Evolutionary conservation across 345 rosid genomes (phyloP), one percentile per base, ranked within the genome.

Genomic region (Moricandia moricandioides): DNA sequence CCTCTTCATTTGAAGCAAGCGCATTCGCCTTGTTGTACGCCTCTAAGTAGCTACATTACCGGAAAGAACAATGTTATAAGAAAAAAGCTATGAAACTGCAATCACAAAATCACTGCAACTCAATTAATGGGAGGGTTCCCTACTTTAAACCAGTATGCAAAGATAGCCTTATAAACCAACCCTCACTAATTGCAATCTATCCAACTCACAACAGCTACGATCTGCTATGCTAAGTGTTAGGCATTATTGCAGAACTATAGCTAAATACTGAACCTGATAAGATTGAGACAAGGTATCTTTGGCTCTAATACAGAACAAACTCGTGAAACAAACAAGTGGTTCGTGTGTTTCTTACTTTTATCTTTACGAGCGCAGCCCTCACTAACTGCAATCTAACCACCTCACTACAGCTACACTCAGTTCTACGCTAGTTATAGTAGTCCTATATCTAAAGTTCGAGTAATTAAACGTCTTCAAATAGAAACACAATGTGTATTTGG

Each of bases 11-110:
- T 39, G 93, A 86, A 31, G 91, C 96, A 71, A 91, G 93, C 18
- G 96, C 93, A 27, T 84, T 67, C 64, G 97, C 93, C 72, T 86
- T 85, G 39, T 88, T 88, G 62, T 89, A 94, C 21, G 97, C 98
- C 80, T 94, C 96, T 75, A 94, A 72, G 79, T 87, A 91, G 71
- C 97, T 91, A 87, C 65, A 39, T 67, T 16, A 54, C 59, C 45
- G 13, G 57, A 6, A 31, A 57, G 57, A 72, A 29, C 51, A 62
- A 33, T 43, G 4, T 24, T 2, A 40, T 73, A 17, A 71, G 68
- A 58, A 77, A 12, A 63, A 51, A 54, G 49, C 37, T 52, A 18
- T 9, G 21, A 30, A 54, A 76, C 65, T 30, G 66, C 21, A 1
- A 31, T 45, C 16, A 26, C 52, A 67, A 12, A 67, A 18, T 29